A percentile compares a stretch with the other conserved stretches of the same genome.
phyloP scores from a whole-genome alignment of 83 land plant genomes.

The Diphasiastrum complanatum region DNA sequence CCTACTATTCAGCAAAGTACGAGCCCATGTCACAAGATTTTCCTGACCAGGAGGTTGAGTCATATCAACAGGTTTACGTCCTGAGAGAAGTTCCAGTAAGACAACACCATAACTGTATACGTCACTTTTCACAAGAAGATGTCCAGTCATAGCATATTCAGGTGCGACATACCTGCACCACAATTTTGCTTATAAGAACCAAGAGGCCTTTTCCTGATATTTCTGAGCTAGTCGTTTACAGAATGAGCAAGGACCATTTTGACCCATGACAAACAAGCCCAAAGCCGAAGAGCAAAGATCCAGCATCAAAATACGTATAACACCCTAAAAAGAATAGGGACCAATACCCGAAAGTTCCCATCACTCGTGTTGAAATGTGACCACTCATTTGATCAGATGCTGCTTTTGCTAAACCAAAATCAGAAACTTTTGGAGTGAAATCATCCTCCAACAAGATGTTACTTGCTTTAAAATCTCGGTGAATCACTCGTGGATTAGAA shows the following conservation, averaged over 20 bases:
- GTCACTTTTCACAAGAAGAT: too few species aligned
- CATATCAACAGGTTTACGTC: constrained; percentile 65
- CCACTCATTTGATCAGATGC: constrained; percentile 61
- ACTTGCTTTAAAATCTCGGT: constrained; percentile 79
- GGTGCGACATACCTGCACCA: too few species aligned
- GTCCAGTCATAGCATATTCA: constrained; percentile 81
- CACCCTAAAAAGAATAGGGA: background rate
- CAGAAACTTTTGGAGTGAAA: constrained; percentile 80
- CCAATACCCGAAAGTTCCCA: constrained; percentile 84
- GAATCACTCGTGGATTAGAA: constrained; percentile 76
- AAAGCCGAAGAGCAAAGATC: background rate
- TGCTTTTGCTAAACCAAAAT: constrained; percentile 74
- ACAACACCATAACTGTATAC: constrained; percentile 76
- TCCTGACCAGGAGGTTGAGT: constrained; percentile 63
- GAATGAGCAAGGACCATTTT: too few species aligned
- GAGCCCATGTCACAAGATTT: constrained; percentile 66
- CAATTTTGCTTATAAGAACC: too few species aligned
- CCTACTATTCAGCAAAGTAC: constrained; percentile 48
- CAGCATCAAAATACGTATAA: constrained; percentile 1
- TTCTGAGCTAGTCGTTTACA: too few species aligned
- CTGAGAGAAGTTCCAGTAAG: constrained; percentile 57
- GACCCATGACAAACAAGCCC: constrained; percentile 7
- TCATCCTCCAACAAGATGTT: constrained; percentile 76
- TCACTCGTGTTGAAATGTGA: constrained; percentile 74
- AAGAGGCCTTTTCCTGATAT: too few species aligned